Conservation (phyloP, 345 rosid genomes). For the Citrus hindsii region DNA sequence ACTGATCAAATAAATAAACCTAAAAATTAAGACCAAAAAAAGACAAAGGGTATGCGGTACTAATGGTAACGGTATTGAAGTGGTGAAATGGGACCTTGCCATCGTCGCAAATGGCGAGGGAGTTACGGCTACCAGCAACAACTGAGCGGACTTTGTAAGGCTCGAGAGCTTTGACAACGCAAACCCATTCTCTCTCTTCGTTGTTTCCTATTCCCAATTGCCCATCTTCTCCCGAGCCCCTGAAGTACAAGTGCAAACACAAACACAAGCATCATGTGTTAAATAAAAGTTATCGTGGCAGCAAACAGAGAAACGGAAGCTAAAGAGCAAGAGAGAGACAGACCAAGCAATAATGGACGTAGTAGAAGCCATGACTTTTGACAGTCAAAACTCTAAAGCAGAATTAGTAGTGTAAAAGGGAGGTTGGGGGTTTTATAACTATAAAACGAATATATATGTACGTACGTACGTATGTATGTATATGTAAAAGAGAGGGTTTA, state of each 20-base stretch:
- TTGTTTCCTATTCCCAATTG: constrained; percentile 81
- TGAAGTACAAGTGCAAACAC: constrained; percentile 17
- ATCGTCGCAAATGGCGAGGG: constrained; percentile 94
- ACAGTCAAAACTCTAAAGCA: not conserved
- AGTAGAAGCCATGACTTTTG: constrained; percentile 31
- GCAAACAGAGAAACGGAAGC: not conserved
- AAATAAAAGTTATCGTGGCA: not conserved
- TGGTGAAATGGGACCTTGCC: constrained; percentile 60
- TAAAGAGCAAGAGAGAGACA: constrained; percentile 5
- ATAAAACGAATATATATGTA: no score
- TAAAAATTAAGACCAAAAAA: not conserved
- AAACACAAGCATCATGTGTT: not conserved
- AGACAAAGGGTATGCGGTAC: no score
- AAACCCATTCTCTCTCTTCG: constrained; percentile 82
- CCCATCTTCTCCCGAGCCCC: constrained; percentile 99
- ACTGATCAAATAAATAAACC: constrained; percentile 30
- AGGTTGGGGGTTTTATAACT: not conserved
- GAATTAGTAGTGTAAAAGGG: not conserved
- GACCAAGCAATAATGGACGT: constrained; percentile 52
- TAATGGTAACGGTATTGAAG: not conserved
- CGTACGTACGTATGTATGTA: no score
- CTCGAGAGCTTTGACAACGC: constrained; percentile 66
- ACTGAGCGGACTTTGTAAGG: constrained; percentile 68
- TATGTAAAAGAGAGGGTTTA: no score
- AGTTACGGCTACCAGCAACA: constrained; percentile 96